Conservation (phyloP, 352 stramenopile species). For the Pythium aristosporum region DNA sequence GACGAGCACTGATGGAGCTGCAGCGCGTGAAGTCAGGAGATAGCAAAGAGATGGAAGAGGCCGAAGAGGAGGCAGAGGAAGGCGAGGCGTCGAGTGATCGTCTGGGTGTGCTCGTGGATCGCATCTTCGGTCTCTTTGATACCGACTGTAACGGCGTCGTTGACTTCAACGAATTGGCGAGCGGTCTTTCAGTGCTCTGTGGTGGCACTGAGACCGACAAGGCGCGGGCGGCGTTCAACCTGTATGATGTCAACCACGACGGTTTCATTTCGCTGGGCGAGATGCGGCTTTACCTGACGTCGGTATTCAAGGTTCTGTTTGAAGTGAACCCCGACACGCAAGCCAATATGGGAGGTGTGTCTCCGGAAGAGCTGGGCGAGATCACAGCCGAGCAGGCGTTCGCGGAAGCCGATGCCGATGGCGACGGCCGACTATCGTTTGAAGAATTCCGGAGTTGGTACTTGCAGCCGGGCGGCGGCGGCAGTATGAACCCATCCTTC, state of each 20-base stretch:
- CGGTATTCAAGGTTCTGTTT: conserved; percentile 87
- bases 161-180: conserved; percentile 79
- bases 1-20: conserved; percentile 61
- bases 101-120: conserved; percentile 63
- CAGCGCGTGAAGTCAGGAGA: conserved; percentile 7
- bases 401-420: conserved; percentile 68
- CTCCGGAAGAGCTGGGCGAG: conserved; percentile 62
- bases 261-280: conserved; percentile 83
- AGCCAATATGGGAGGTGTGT: conserved; percentile 56
- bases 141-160: conserved; percentile 77
- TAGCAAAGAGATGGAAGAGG: too few relatives aligned
- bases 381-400: conserved; percentile 85
- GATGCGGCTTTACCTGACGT: conserved; percentile 83
- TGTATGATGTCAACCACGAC: conserved; percentile 89
- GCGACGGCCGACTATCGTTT: conserved; percentile 80
- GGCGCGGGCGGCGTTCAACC: conserved; percentile 75
- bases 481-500: not conserved
- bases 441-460: conserved; percentile 86
- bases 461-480: conserved; percentile 39
- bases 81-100: conserved; percentile 37
- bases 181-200: conserved; percentile 78
- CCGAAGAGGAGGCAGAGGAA: not conserved
- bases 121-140: conserved; percentile 83
- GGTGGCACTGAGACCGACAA: conserved; percentile 69
- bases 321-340: conserved; percentile 73